Evolutionary conservation across 345 rosid genomes (phyloP), one percentile per base, ranked within the genome.

Genomic region (Salix brachista): DNA sequence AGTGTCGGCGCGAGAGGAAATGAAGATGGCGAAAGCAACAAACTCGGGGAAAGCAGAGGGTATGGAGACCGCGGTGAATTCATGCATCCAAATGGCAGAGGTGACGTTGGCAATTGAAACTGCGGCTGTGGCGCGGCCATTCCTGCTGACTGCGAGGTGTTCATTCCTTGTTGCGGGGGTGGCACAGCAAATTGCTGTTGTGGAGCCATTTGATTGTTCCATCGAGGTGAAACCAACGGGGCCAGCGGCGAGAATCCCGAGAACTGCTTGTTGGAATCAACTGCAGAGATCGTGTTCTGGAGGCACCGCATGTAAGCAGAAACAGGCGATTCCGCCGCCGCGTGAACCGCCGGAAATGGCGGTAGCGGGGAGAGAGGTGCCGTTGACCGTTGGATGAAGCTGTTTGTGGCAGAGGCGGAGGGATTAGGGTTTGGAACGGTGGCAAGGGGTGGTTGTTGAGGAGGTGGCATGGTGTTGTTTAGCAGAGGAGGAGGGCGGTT

Each of bases 261-360:
- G 50, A 88, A 86, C 30, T 83, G 89, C 72, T 85, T 87, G 75
- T 75, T 90, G 11, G 89, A 80, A 77, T 93, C 97, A 17, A 76
- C 54, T 4, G 74, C 10, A 14, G 89, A 66, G 73, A 81, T 75
- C 13, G 95, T 82, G 86, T 77, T 84, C 23, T 90, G 92, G 65
- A 93, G 88, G 72, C 78, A 89, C 3, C 98, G 91, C 97, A 93
- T 83, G 78, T 90, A 87, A 1, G 92, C 91, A 17, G 93, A 90
- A 7, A 92, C 91, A 0, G 94, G 93, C 3, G 94, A 92, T 68
- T 92, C 93, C 0, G 93, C 91, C 66, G 92, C 92, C 73, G 85
- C 88, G 81, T 87, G 93, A 9, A 92, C 93, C 0, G 88, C 69
- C 0, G 92, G 92, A 4, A 92, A 77, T 8, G 97, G 92, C 3